phyloP scores from a whole-genome alignment of 768 basidiomycete species.

The Podaxis carcinomalis region DNA sequence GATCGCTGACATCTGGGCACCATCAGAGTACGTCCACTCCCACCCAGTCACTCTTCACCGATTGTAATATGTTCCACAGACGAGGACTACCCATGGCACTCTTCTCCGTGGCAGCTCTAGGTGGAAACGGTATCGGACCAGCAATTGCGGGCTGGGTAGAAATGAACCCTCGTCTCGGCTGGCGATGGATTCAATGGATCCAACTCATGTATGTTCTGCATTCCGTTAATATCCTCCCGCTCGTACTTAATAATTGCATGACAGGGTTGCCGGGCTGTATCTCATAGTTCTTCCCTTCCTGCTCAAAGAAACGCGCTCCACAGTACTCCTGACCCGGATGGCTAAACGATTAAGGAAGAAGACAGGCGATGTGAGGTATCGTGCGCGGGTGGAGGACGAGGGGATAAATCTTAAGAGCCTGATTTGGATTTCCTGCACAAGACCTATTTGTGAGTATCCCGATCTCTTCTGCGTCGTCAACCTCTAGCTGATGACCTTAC shows the following conservation, averaged over 20 bases:
- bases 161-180: constrained; percentile 22
- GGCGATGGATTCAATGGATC: constrained; percentile 29
- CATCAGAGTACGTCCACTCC: constrained; percentile 44
- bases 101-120: constrained; percentile 51
- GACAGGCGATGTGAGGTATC: constrained; percentile 60
- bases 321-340: constrained; percentile 62
- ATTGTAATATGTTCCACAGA: constrained; percentile 26
- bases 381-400: constrained; percentile 55
- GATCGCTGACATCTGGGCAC: constrained; percentile 67
- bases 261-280: constrained; percentile 49
- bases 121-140: constrained; percentile 22
- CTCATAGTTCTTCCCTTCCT: constrained; percentile 50
- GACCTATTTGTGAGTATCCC: constrained; percentile 61
- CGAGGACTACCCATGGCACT: constrained; percentile 78
- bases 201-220: constrained; percentile 21
- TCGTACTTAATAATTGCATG: background rate
- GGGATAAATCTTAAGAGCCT: constrained; percentile 42
- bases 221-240: background rate
- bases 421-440: constrained; percentile 66
- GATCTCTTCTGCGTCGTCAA: background rate
- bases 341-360: constrained; percentile 63
- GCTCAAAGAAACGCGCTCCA: constrained; percentile 63
- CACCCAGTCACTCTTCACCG: background rate
- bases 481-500: background rate
- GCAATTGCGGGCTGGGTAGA: constrained; percentile 25